Conservation (phyloP, 164 flowering plant species). For the Stephania japonica region DNA sequence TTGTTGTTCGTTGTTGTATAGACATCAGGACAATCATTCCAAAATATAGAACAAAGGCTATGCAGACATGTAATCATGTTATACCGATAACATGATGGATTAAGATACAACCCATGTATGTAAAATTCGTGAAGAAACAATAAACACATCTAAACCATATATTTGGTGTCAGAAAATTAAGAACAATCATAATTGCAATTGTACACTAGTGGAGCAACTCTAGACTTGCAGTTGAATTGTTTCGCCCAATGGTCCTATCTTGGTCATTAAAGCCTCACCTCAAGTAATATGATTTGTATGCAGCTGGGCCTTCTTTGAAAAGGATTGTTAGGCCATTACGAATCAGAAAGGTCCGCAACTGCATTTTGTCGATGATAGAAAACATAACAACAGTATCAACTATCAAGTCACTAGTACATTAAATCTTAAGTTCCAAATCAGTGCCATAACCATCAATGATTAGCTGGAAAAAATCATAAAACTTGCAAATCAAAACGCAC, state of each 20-base stretch:
- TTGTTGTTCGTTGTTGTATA: no score
- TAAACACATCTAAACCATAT: neutral
- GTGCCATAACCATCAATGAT: neutral
- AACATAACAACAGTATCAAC: neutral
- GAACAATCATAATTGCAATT: neutral
- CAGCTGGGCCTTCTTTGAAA: constrained; percentile 83
- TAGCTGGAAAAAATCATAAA: neutral
- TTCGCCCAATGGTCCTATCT: neutral
- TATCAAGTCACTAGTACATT: neutral
- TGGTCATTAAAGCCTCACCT: constrained; percentile 35
- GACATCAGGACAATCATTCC: neutral
- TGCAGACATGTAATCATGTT: neutral
- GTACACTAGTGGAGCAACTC: neutral
- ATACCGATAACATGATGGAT: neutral
- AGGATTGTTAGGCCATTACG: constrained; percentile 86
- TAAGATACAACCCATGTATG: neutral
- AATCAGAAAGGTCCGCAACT: constrained; percentile 90
- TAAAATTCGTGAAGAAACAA: neutral
- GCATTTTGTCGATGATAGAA: constrained; percentile 15
- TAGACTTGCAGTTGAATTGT: neutral
- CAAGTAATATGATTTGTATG: constrained; percentile 74
- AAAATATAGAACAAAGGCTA: neutral
- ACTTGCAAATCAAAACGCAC: neutral
- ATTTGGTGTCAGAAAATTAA: neutral
- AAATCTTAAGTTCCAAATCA: neutral